These are phyloP conservation scores for Nakaseomyces nivariensis DNA, from an alignment of 1,139 yeast genomes.

Conservation along the genomic window DNA sequence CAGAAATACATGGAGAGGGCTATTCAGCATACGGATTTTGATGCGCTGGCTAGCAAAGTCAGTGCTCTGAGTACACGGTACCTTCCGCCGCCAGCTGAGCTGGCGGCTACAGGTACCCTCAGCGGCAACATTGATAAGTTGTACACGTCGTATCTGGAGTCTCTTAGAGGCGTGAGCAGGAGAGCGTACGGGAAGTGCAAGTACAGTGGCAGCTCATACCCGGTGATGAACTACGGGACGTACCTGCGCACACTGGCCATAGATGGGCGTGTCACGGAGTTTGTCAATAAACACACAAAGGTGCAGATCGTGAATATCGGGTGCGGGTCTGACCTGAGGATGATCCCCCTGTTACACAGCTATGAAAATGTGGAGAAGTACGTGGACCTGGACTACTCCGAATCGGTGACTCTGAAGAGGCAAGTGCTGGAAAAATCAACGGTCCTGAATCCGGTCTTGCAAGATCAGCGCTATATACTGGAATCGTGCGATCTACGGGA, in stretches of 20 bases:
- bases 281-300: slow-evolving; percentile 30
- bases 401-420: slow-evolving; percentile 51
- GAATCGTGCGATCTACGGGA: slow-evolving; percentile 25
- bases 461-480: neutral
- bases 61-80: slow-evolving; percentile 50
- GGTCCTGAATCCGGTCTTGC: neutral
- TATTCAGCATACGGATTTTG: slow-evolving; percentile 54
- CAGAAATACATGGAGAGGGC: slow-evolving; percentile 15
- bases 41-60: slow-evolving; percentile 69
- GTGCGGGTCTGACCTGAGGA: slow-evolving; percentile 91
- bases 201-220: slow-evolving; percentile 43
- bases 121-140: slow-evolving; percentile 20
- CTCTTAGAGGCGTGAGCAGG: slow-evolving; percentile 15
- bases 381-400: slow-evolving; percentile 70
- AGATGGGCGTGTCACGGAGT: slow-evolving; percentile 43
- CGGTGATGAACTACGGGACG: slow-evolving; percentile 77
- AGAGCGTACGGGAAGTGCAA: slow-evolving; percentile 18
- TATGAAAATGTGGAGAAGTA: slow-evolving; percentile 27
- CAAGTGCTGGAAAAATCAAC: slow-evolving; percentile 28
- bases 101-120: slow-evolving; percentile 9
- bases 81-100: slow-evolving; percentile 37
- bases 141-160: slow-evolving; percentile 17
- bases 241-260: slow-evolving; percentile 63
- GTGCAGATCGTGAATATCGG: slow-evolving; percentile 76
- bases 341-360: slow-evolving; percentile 15